Evolutionary conservation across 371 early-diverging fungal genomes (phyloP).

Genomic region (Catenaria anguillulae): DNA sequence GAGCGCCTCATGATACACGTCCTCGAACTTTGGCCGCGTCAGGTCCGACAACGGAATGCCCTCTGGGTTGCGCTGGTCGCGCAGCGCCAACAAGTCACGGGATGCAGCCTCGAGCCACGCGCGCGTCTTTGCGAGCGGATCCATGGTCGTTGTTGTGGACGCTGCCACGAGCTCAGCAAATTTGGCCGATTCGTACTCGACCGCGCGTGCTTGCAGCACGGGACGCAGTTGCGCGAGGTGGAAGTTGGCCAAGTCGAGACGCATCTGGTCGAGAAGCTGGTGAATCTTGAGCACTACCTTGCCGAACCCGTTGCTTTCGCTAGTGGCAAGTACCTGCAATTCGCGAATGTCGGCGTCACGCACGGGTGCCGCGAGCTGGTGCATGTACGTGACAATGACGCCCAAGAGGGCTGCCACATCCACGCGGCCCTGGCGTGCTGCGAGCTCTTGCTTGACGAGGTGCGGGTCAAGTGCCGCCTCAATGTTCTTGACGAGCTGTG

Average conservation of each 20-base stretch:
- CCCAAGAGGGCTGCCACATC: conserved; percentile 26
- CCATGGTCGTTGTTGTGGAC: conserved; percentile 31
- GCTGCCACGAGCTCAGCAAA: conserved; percentile 34
- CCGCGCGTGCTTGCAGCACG: conserved; percentile 41
- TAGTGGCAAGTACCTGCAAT: no score
- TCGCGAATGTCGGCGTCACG: conserved; percentile 43
- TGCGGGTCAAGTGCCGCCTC: conserved; percentile 40
- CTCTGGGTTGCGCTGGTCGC: conserved; percentile 46
- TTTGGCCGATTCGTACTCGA: conserved; percentile 48
- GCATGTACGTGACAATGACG: conserved; percentile 36
- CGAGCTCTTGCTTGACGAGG: conserved; percentile 36
- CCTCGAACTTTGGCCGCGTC: conserved; percentile 25
- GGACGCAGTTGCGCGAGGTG: conserved; percentile 44
- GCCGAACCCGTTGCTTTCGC: not conserved
- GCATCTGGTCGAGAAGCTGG: conserved; percentile 48
- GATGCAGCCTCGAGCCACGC: conserved; percentile 36
- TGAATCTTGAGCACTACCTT: conserved; percentile 17
- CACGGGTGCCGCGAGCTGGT: conserved; percentile 55
- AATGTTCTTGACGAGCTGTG: conserved; percentile 14
- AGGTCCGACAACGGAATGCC: conserved; percentile 24
- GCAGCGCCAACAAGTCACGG: conserved; percentile 20
- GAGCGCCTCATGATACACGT: conserved; percentile 47
- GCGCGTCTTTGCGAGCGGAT: conserved; percentile 20
- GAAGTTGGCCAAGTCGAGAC: conserved; percentile 56
- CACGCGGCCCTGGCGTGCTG: conserved; percentile 22